Evolutionary conservation across 305 asterid species (phyloP).

Genomic region (Withania somnifera): DNA sequence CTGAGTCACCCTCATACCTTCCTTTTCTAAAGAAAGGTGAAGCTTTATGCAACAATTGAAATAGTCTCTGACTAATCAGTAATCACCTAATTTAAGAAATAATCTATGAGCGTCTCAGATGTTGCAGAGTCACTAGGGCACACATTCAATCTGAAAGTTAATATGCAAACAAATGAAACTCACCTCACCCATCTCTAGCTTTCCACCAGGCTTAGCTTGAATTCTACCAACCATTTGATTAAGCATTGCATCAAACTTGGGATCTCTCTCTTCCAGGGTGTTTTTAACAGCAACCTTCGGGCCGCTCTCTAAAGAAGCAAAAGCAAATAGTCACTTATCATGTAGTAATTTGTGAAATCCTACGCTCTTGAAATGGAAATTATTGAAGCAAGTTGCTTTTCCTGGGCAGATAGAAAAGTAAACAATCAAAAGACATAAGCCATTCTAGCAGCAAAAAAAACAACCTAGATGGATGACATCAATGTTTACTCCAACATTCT

Average conservation of each 20-base stretch:
- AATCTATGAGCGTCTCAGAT: not conserved
- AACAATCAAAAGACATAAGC: not conserved
- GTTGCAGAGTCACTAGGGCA: not conserved
- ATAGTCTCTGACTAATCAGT: not conserved
- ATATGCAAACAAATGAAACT: slow-evolving; percentile 10
- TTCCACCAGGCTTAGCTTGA: slow-evolving; percentile 78
- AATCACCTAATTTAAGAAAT: not conserved
- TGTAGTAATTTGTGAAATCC: not conserved
- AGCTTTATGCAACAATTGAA: not conserved
- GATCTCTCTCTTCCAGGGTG: slow-evolving; percentile 66
- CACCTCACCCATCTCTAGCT: slow-evolving; percentile 93
- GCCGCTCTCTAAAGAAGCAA: slow-evolving; percentile 22
- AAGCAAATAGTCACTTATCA: not conserved
- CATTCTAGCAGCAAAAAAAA: not conserved
- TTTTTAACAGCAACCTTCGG: slow-evolving; percentile 32
- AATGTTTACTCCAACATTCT: not conserved
- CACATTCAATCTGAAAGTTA: not conserved
- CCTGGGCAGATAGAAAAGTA: not conserved
- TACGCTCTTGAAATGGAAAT: not conserved
- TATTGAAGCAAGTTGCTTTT: not conserved
- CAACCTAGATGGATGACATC: not conserved
- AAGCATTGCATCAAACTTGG: slow-evolving; percentile 67
- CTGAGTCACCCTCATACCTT: not conserved
- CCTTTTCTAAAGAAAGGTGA: not conserved
- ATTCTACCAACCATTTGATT: slow-evolving; percentile 79